Conservation (phyloP, 345 rosid species). For the Tarenaya hassleriana region DNA sequence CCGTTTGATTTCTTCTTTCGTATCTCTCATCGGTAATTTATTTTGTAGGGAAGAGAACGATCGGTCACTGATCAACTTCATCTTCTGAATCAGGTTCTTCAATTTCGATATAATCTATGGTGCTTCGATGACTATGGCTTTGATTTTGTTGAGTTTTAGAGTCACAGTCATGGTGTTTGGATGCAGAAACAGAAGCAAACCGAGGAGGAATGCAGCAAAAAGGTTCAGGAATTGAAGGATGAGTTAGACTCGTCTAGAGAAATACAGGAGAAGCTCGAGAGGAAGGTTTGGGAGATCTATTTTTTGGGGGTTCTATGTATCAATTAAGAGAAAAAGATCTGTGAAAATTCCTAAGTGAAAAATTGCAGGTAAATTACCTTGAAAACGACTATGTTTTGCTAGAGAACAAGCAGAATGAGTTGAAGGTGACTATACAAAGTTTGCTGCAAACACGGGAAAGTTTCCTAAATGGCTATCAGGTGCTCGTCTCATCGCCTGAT, state of each 20-base stretch:
- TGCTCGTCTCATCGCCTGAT: neutral
- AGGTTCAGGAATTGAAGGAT: conserved; percentile 51
- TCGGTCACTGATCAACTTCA: conserved; percentile 47
- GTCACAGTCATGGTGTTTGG: conserved; percentile 19
- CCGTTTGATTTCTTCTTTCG: conserved; percentile 3
- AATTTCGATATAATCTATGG: neutral
- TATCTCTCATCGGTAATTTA: conserved; percentile 10
- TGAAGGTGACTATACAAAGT: conserved; percentile 47
- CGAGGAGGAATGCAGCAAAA: conserved; percentile 57
- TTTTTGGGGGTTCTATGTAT: conserved; percentile 17
- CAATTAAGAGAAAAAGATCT: conserved; percentile 23
- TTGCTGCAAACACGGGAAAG: conserved; percentile 62
- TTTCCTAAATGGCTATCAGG: conserved; percentile 61
- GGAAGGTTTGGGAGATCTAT: conserved; percentile 40
- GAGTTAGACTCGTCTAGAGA: conserved; percentile 52
- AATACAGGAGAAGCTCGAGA: conserved; percentile 45
- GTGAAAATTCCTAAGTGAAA: conserved; percentile 7
- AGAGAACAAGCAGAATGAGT: conserved; percentile 55
- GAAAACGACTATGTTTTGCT: conserved; percentile 57
- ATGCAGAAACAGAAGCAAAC: conserved; percentile 62
- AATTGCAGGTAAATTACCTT: conserved; percentile 53
- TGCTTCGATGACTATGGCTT: neutral
- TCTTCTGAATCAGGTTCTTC: conserved; percentile 44
- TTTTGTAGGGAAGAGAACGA: conserved; percentile 51
- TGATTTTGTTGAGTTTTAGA: conserved; percentile 8